phyloP scores from a whole-genome alignment of 2,329 filamentous ascomycete genomes.

The Cordyceps tenuipes region DNA sequence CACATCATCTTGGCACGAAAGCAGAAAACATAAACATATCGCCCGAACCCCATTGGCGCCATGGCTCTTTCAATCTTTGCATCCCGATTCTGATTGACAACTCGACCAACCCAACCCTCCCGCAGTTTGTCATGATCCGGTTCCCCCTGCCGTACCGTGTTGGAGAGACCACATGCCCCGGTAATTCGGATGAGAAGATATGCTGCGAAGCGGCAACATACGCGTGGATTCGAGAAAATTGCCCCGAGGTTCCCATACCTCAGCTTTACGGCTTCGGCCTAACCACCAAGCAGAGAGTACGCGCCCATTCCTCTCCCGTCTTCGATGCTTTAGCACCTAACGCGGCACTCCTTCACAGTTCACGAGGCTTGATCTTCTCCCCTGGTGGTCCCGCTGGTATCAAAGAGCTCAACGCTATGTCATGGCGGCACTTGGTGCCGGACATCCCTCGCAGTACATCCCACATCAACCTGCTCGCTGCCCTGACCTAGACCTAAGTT shows the following conservation, averaged over 20 bases:
- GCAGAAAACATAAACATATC: not conserved
- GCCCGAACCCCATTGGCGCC: not conserved
- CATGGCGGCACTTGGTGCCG: too few species aligned
- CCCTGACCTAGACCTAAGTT: constrained; percentile 13
- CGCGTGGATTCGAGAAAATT: constrained; percentile 16
- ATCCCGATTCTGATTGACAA: constrained; percentile 16
- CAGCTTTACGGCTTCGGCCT: constrained; percentile 19
- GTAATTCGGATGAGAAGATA: constrained; percentile 35
- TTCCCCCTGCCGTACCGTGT: constrained; percentile 26
- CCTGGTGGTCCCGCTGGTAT: constrained; percentile 12
- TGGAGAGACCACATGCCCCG: constrained; percentile 28
- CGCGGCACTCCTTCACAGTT: not conserved
- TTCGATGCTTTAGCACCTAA: not conserved
- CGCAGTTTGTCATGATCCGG: constrained; percentile 12
- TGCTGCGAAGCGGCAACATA: constrained; percentile 16
- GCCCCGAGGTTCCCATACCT: constrained; percentile 19
- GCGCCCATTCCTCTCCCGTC: not conserved
- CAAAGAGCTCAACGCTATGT: not conserved
- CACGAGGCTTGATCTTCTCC: not conserved
- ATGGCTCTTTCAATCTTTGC: constrained; percentile 27
- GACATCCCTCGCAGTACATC: too few species aligned
- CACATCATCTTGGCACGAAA: not conserved
- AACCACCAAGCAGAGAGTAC: constrained; percentile 13
- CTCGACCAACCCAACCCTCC: not conserved
- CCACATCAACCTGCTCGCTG: too few species aligned